Evolutionary conservation across 345 rosid species (phyloP).

Genomic region (Punica granatum): DNA sequence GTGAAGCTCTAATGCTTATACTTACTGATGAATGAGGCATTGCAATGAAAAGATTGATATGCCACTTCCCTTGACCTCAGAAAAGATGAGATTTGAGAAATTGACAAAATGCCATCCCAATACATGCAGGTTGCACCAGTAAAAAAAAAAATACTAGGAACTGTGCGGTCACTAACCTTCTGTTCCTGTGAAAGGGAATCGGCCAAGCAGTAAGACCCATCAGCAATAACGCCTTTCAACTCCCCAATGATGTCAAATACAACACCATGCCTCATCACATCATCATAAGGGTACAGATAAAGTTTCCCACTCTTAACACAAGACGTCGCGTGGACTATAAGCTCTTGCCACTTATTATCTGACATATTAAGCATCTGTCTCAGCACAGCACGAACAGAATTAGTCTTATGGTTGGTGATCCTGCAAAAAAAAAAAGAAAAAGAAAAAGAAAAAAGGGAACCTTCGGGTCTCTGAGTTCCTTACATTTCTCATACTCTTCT

Average conservation of each 20-base stretch:
- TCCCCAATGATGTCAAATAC: neutral
- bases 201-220: neutral
- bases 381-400: neutral
- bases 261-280: constrained; percentile 1
- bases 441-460: neutral
- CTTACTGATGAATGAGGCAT: neutral
- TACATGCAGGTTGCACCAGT: neutral
- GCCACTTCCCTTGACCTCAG: neutral
- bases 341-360: neutral
- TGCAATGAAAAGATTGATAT: neutral
- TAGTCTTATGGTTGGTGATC: neutral
- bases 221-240: constrained; percentile 2
- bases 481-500: constrained; percentile 26
- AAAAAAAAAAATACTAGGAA: neutral
- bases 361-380: constrained; percentile 6
- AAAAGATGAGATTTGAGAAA: neutral
- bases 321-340: neutral
- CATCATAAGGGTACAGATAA: constrained; percentile 3
- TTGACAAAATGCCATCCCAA: neutral
- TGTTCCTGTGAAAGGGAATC: neutral
- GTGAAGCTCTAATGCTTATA: neutral
- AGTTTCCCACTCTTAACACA: neutral
- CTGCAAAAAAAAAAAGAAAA: neutral
- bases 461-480: neutral
- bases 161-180: neutral